These are phyloP conservation scores for Ustilago vetiveriae DNA, from an alignment of 1,284 basidiomycete species.

Conservation along the genomic window DNA sequence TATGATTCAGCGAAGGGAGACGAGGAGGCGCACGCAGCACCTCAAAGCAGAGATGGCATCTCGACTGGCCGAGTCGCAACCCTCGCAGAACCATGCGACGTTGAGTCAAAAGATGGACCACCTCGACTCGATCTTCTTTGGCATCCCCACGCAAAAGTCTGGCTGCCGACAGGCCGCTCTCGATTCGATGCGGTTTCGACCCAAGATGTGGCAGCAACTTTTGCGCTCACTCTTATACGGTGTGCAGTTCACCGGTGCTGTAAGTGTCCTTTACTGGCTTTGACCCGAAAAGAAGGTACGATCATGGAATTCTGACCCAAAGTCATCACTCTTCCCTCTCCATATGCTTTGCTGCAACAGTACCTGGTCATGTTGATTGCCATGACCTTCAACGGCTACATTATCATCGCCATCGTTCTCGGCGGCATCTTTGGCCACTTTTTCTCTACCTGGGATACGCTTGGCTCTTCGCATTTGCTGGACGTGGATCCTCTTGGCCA, in stretches of 20 bases:
- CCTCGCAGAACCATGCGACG: conserved; percentile 21
- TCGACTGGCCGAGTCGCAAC: conserved; percentile 18
- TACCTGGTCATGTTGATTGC: conserved; percentile 63
- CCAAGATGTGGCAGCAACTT: conserved; percentile 53
- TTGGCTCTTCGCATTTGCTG: conserved; percentile 36
- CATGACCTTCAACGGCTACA: conserved; percentile 64
- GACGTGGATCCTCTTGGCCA: conserved; percentile 33
- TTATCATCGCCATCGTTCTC: conserved; percentile 58
- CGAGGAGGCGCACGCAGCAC: conserved; percentile 19
- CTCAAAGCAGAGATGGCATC: conserved; percentile 33
- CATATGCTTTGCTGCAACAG: conserved; percentile 2
- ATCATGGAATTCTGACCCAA: too few relatives aligned
- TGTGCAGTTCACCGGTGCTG: conserved; percentile 56
- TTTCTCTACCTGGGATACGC: conserved; percentile 57
- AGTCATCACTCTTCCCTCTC: neutral
- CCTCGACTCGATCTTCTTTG: conserved; percentile 45
- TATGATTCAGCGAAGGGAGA: conserved; percentile 22
- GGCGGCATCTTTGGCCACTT: conserved; percentile 61
- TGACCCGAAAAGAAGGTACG: too few relatives aligned
- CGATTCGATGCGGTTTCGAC: conserved; percentile 41
- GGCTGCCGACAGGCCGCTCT: conserved; percentile 34
- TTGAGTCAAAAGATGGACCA: conserved; percentile 22
- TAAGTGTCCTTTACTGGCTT: conserved; percentile 17
- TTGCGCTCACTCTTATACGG: conserved; percentile 57
- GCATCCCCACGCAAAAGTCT: conserved; percentile 15